Evolutionary conservation across 805 yeast genomes (phyloP), one percentile per base, ranked within the genome.

Genomic region (Wickerhamiella occidentalis): DNA sequence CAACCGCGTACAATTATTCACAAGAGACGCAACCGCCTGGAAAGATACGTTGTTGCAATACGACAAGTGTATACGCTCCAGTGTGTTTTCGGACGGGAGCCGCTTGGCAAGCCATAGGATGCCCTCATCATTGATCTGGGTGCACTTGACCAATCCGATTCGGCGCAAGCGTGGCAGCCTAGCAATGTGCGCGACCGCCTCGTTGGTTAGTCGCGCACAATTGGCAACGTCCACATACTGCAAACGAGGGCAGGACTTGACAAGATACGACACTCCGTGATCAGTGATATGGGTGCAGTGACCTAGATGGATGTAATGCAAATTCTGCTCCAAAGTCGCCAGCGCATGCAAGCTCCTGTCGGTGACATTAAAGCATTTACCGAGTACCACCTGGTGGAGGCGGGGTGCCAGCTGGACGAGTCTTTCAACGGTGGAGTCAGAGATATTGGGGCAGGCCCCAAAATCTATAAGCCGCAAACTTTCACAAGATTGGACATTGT

Each of bases 161-260:
- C 98, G 76, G 58, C 92, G 77, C 57, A 90, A 71, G 59, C 82
- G 79, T 6, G 94, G 85, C 55, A 90, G 70, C 43, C 76, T 76
- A 2, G 94, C 77, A 54, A 90, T 69, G 58, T 82, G 94, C 38
- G 76, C 73, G 38, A 92, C 75, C 1, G 95, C 79, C 58, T 78
- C 75, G 67, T 92, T 85, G 2, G 97, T 87, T 49, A 90, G 72
- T 63, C 85, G 94, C 1, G 82, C 72, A 63, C 98, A 90, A 65
- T 96, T 88, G 13, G 97, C 97, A 52, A 92, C 76, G 66, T 90
- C 98, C 55, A 90, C 85, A 64, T 88, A 90, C 59, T 85, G 94
- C 51, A 90, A 78, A 51, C 95, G 72, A 51, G 82, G 83, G 61
- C 97, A 92, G 43, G 75, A 73, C 55, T 82, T 74, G 11, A 85